Conservation (phyloP, 2,329 filamentous ascomycete species). For the Curvularia sp. region DNA sequence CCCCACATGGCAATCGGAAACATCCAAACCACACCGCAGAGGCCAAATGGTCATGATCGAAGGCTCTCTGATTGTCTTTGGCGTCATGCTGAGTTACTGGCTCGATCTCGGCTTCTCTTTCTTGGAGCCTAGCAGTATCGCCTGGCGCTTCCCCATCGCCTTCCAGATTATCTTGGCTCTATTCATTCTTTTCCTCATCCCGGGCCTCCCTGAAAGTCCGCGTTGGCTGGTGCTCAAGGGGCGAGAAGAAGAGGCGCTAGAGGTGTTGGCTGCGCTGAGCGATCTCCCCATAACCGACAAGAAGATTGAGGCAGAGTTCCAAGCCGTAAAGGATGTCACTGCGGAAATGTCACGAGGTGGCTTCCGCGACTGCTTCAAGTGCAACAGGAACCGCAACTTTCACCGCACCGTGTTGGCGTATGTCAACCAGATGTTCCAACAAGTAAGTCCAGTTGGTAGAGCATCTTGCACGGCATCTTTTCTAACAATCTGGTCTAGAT, state of each 20-base stretch:
- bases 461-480: neutral
- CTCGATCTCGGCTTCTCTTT: slow-evolving; percentile 58
- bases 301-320: slow-evolving; percentile 48
- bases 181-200: slow-evolving; percentile 58
- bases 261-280: slow-evolving; percentile 49
- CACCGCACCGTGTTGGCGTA: slow-evolving; percentile 55
- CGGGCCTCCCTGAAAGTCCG: slow-evolving; percentile 53
- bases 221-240: slow-evolving; percentile 63
- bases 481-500: slow-evolving; percentile 45
- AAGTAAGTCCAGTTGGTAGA: slow-evolving; percentile 32
- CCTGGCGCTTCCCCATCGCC: slow-evolving; percentile 61
- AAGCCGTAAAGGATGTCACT: slow-evolving; percentile 49
- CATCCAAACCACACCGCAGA: slow-evolving; percentile 55
- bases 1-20: slow-evolving; percentile 58
- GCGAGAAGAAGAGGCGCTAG: slow-evolving; percentile 53
- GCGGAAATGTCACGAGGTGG: slow-evolving; percentile 54
- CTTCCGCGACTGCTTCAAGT: slow-evolving; percentile 66
- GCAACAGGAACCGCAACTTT: slow-evolving; percentile 56
- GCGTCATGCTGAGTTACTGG: slow-evolving; percentile 55
- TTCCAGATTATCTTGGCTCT: slow-evolving; percentile 66
- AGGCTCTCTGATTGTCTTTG: slow-evolving; percentile 56
- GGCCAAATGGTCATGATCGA: slow-evolving; percentile 59
- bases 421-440: slow-evolving; percentile 57
- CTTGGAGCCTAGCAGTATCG: slow-evolving; percentile 52
- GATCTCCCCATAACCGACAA: slow-evolving; percentile 50